Evolutionary conservation across 73 alveolate genomes (phyloP).

Genomic region (Paramecium tetraurelia): DNA sequence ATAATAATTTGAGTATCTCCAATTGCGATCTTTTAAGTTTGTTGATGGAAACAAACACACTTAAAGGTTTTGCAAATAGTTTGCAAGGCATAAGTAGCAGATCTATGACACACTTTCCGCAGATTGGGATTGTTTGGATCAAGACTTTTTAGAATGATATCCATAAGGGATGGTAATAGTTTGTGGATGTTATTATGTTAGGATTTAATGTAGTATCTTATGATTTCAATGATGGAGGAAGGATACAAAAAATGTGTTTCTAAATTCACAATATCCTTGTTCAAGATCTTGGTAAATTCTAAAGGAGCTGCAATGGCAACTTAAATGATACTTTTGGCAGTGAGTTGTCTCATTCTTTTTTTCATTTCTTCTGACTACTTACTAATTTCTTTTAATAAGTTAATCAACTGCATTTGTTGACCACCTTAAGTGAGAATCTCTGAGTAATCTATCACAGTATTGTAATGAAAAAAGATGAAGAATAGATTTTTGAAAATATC

Average conservation of each 20-base stretch:
- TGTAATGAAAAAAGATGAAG: conserved; percentile 51
- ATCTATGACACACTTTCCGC: conserved; percentile 47
- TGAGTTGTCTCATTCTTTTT: conserved; percentile 54
- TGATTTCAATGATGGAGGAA: conserved; percentile 55
- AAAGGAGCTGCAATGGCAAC: not conserved
- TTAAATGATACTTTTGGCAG: conserved; percentile 42
- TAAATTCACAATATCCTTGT: conserved; percentile 31
- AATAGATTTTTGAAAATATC: conserved; percentile 22
- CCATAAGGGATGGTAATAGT: conserved; percentile 49
- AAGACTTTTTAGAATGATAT: conserved; percentile 53
- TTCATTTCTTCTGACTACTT: conserved; percentile 51
- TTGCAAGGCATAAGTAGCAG: conserved; percentile 54
- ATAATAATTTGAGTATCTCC: conserved; percentile 51
- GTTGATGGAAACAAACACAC: conserved; percentile 49
- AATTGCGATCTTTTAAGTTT: conserved; percentile 51
- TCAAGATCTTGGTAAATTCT: conserved; percentile 22
- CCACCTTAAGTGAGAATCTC: not conserved
- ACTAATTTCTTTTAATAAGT: conserved; percentile 1
- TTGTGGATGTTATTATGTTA: not conserved
- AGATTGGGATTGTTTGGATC: conserved; percentile 63
- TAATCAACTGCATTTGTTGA: not conserved
- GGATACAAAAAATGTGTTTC: conserved; percentile 59
- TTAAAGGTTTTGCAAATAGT: conserved; percentile 49
- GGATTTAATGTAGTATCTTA: conserved; percentile 39
- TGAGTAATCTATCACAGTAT: conserved; percentile 44